Evolutionary conservation across 192 early-diverging fungal species (phyloP), one percentile per base, ranked within the genome.

Genomic region (Coemansia javaensis): DNA sequence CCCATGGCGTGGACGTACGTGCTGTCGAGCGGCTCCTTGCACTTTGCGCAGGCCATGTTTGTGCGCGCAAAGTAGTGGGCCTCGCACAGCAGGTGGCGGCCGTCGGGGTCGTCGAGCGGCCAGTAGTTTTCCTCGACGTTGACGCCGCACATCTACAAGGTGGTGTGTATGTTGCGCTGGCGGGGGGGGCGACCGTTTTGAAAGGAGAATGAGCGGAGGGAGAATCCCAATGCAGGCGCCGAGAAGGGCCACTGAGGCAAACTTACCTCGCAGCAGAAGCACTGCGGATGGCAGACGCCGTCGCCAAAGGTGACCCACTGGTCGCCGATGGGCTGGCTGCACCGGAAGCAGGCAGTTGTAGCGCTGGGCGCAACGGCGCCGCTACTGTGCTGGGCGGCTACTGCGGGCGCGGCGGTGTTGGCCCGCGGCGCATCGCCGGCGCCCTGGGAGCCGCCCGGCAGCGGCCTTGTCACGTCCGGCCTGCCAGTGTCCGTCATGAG

Each of bases 241-340:
- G 6, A 23, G n/a, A n/a, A n/a, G n/a, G n/a, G n/a, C n/a, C 21
- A 57, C 39, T 28, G 20, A 52, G 20, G 13, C 44, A 40, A 39
- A 55, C 79, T 76, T 87, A 95, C 95, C 81, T 85, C 67, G 56
- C 96, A 99, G 34, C 83, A 85, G 50, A 99, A 97, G 60, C 96
- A 99, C 39, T 95, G 87, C 31, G 94, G 77, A 70, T 99, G 96
- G 69, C 84, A 97, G 44, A 85, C 82, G 15, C 79, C 79, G 36
- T 81, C 80, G 37, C 90, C 57, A 11, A 94, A 89, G n/a, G 89
- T 78, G 39, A 99, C 92, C 77, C 90, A 90, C 59, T 94, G 92
- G 40, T 90, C 90, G 23, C 84, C 77, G 51, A 98, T 83, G 44
- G 74, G 55, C 40, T 76, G 61, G 13, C 66, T 66, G 59, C 95